phyloP scores from a whole-genome alignment of 306 rosid species.

The Cajanus cajan region DNA sequence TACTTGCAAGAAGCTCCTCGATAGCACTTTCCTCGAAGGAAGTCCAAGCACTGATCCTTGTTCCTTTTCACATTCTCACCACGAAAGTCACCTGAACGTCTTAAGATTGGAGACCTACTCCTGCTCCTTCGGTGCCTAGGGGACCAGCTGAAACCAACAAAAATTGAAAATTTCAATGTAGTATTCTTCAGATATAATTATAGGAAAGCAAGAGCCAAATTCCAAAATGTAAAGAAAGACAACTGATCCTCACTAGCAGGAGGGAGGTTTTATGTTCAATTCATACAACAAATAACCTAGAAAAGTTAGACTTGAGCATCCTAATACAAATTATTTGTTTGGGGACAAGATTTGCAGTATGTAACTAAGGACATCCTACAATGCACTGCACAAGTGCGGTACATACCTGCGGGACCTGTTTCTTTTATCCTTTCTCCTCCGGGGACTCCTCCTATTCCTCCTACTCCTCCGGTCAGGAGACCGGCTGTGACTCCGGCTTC shows the following conservation, averaged over 20 bases:
- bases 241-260: constrained; percentile 5
- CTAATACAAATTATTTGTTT: not conserved
- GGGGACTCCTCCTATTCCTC: constrained; percentile 69
- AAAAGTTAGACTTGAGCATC: constrained; percentile 3
- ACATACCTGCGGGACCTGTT: constrained; percentile 84
- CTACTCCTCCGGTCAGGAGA: constrained; percentile 59
- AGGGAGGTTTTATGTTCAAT: constrained; percentile 18
- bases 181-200: not conserved
- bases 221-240: constrained; percentile 6
- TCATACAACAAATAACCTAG: constrained; percentile 21
- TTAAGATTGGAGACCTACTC: constrained; percentile 77
- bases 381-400: constrained; percentile 13
- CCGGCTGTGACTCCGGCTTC: constrained; percentile 64
- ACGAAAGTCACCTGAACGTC: constrained; percentile 56
- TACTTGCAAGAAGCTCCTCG: constrained; percentile 85
- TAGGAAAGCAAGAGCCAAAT: constrained; percentile 17
- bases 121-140: constrained; percentile 74
- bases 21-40: constrained; percentile 71
- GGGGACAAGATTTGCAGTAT: constrained; percentile 16
- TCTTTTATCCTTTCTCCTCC: constrained; percentile 72
- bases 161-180: constrained; percentile 12
- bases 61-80: constrained; percentile 61
- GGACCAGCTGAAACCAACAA: constrained; percentile 68
- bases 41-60: constrained; percentile 69
- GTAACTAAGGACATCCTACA: constrained; percentile 24